Base-by-base conservation (phyloP, 768 basidiomycete genomes). In the Cyclocybe cylindracea region DNA sequence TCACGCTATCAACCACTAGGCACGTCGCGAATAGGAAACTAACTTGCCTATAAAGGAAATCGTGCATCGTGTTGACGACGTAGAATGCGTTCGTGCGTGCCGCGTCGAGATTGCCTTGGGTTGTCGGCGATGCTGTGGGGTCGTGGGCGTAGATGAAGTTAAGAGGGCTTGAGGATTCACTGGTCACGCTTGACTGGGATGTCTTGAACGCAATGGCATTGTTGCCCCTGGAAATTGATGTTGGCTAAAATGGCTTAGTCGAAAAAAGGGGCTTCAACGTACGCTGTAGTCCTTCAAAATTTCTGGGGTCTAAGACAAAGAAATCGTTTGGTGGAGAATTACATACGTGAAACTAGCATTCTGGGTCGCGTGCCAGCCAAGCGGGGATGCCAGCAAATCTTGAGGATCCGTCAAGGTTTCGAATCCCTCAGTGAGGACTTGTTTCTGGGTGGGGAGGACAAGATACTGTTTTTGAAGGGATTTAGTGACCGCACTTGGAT, bases 51-150 rank as follows among this genome's bases (percentile, higher is more conserved):
- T 70, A 68, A 5, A 64, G 53, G 32, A 67, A 58, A 60, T 85
- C 83, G 63, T 86, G 83, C 55, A 82, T 70, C 47, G 72, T 70
- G 71, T 86, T 86, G 63, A 78, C 76, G 39, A 84, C 64, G 66
- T 82, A 86, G 70, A 85, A 85, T 7, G 71, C 71, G 55, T 79
- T 79, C 7, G 76, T 75, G 14, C 76, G 70, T 2, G 82, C 82
- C 16, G 82, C 77, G 47, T 81, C 71, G 46, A 79, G 59, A 64
- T 85, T 83, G 43, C 44, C 73, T 1, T 57, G 32, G 46, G 46
- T 72, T 5, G 66, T 78, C 24, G 73, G 83, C 2, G 66, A 65
- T 10, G 51, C 40, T 31, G 24, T 63, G 33, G 70, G 55, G 60
- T 70, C 56, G 43, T 71, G 69, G 2, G 63, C 54, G 58, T 69